A percentile compares a stretch with the other conserved stretches of the same genome.
Conservation (phyloP, 2,329 filamentous ascomycete genomes). For the Pyrenochaeta sp. region DNA sequence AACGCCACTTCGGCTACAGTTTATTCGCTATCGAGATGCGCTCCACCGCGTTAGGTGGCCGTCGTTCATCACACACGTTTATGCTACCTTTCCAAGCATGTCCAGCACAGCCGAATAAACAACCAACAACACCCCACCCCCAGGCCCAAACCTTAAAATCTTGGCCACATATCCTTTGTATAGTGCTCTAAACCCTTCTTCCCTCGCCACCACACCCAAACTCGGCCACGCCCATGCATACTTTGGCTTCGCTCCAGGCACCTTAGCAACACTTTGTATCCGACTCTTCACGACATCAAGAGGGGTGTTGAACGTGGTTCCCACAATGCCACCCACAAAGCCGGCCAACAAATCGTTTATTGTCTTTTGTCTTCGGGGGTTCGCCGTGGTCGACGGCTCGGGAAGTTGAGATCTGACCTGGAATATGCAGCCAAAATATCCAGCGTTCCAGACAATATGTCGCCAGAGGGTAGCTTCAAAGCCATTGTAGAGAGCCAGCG, state of each 20-base stretch:
- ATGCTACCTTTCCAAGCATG: slow-evolving; percentile 25
- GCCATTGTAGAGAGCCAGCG: slow-evolving; percentile 39
- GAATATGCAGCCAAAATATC: slow-evolving; percentile 45
- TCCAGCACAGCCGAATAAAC: slow-evolving; percentile 40
- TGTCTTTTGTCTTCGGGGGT: slow-evolving; percentile 33
- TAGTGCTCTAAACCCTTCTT: slow-evolving; percentile 37
- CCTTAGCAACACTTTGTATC: slow-evolving; percentile 42
- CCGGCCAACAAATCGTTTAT: slow-evolving; percentile 38
- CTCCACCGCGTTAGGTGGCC: not conserved
- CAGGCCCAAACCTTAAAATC: slow-evolving; percentile 41
- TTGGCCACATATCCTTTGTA: slow-evolving; percentile 45
- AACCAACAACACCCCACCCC: slow-evolving; percentile 39
- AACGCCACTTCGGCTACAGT: too few species aligned
- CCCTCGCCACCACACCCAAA: slow-evolving; percentile 33
- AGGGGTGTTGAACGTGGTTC: slow-evolving; percentile 42
- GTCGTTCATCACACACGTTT: not conserved
- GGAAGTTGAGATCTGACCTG: slow-evolving; percentile 37
- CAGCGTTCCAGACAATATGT: slow-evolving; percentile 44
- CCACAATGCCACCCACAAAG: slow-evolving; percentile 40
- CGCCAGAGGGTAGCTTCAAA: slow-evolving; percentile 44
- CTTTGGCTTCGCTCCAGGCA: slow-evolving; percentile 31
- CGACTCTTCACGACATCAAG: slow-evolving; percentile 44
- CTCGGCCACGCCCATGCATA: slow-evolving; percentile 44
- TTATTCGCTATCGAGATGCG: not conserved
- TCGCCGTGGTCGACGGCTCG: slow-evolving; percentile 15